Conservation (phyloP, 1,284 basidiomycete species). For the Sphagnurus paluster region DNA sequence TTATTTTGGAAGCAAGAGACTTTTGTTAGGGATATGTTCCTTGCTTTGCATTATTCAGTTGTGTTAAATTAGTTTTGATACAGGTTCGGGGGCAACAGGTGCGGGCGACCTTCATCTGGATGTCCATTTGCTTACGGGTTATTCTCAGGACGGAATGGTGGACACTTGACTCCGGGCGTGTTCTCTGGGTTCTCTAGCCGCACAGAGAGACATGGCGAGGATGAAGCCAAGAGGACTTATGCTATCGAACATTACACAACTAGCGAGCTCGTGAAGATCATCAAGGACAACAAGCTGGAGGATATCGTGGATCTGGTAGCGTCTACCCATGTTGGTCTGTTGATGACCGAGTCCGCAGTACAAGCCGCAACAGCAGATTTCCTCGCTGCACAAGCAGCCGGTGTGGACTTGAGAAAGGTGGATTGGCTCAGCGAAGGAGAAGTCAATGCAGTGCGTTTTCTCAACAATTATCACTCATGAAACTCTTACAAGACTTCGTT, state of each 20-base stretch:
- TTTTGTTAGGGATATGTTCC: slow-evolving; percentile 59
- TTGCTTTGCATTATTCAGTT: not conserved
- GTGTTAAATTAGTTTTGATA: not conserved
- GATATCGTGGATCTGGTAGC: slow-evolving; percentile 62
- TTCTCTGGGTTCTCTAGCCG: slow-evolving; percentile 48
- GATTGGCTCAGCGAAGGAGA: slow-evolving; percentile 50
- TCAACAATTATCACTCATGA: not conserved
- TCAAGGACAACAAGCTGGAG: slow-evolving; percentile 44
- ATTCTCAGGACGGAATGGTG: slow-evolving; percentile 68
- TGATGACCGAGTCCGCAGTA: slow-evolving; percentile 50
- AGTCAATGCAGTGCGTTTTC: slow-evolving; percentile 43
- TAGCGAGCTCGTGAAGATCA: slow-evolving; percentile 47
- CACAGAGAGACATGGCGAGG: slow-evolving; percentile 41
- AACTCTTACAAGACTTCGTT: not conserved
- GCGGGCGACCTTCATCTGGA: slow-evolving; percentile 9
- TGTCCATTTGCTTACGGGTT: not conserved
- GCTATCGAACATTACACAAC: slow-evolving; percentile 61
- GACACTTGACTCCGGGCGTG: slow-evolving; percentile 62
- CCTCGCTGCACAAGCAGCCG: slow-evolving; percentile 53
- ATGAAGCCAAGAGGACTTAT: slow-evolving; percentile 55
- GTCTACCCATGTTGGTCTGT: slow-evolving; percentile 54
- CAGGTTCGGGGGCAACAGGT: slow-evolving; percentile 84
- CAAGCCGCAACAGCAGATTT: slow-evolving; percentile 42
- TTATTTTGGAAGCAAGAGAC: slow-evolving; percentile 73
- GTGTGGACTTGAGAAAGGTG: slow-evolving; percentile 46